Conservation (phyloP, 139 green algal genomes). For the Gonium pectorale region DNA sequence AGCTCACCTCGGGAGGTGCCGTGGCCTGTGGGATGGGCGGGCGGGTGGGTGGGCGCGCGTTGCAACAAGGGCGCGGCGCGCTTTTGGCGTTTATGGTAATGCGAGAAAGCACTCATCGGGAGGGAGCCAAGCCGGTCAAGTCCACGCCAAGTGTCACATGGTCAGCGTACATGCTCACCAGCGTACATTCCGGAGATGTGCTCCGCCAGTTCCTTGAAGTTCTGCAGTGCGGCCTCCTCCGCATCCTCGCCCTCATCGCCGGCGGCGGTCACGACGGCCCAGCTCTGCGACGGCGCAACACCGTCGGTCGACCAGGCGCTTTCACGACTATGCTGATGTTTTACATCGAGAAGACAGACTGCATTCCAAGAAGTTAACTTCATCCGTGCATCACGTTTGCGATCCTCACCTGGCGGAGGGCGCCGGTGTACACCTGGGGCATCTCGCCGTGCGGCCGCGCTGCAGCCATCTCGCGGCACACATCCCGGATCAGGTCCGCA, state of each 20-base stretch:
- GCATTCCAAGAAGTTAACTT: too few species aligned
- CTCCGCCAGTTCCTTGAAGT: not conserved
- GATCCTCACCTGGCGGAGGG: not conserved
- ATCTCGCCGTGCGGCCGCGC: conserved; percentile 35
- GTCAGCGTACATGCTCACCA: not conserved
- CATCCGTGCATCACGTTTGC: too few species aligned
- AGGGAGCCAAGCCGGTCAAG: too few species aligned
- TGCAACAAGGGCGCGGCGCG: too few species aligned
- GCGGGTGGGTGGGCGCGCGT: not conserved
- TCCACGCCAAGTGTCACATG: too few species aligned
- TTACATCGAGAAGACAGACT: too few species aligned
- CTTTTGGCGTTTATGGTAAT: too few species aligned
- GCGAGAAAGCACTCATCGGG: too few species aligned
- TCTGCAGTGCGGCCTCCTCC: conserved; percentile 12
- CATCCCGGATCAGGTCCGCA: conserved; percentile 27
- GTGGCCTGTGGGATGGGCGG: conserved; percentile 18
- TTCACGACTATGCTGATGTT: too few species aligned
- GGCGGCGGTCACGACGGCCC: not conserved
- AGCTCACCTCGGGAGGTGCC: conserved; percentile 12
- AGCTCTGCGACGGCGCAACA: conserved; percentile 9
- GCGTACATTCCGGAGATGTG: conserved; percentile 40
- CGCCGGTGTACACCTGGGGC: conserved; percentile 7
- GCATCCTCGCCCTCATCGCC: conserved; percentile 11
- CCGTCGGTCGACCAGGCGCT: too few species aligned
- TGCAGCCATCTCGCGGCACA: conserved; percentile 19